A percentile compares a stretch with the other conserved stretches of the same genome.
phyloP scores from a whole-genome alignment of 2,329 filamentous ascomycete species.

The Fusarium poae region DNA sequence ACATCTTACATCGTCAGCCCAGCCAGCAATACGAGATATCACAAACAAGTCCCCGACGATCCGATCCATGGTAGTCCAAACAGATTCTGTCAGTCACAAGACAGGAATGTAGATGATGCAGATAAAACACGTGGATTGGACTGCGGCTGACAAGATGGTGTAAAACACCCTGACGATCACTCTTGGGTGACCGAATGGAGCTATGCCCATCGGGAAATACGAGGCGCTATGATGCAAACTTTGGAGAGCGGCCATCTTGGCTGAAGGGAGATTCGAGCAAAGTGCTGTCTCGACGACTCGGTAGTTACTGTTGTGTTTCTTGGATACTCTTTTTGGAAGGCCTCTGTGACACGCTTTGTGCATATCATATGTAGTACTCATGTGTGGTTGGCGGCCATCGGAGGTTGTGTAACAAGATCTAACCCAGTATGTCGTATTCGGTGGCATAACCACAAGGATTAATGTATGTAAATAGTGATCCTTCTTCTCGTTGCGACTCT shows the following conservation, averaged over 20 bases:
- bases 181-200: slow-evolving; percentile 21
- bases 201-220: slow-evolving; percentile 17
- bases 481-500: not conserved
- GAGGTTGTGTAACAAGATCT: not conserved
- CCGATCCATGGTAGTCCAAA: not conserved
- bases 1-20: slow-evolving; percentile 5
- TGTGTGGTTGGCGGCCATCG: not conserved
- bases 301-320: not conserved
- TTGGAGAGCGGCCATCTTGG: not conserved
- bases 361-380: not conserved
- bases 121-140: slow-evolving; percentile 23
- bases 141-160: slow-evolving; percentile 15
- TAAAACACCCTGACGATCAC: slow-evolving; percentile 14
- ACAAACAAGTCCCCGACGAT: slow-evolving; percentile 4
- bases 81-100: not conserved
- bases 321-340: not conserved
- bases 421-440: not conserved
- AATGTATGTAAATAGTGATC: not conserved
- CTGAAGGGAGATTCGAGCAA: not conserved
- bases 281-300: not conserved
- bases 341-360: not conserved
- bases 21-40: slow-evolving; percentile 9
- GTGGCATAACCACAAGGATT: not conserved
- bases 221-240: slow-evolving; percentile 16
- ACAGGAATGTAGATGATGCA: slow-evolving; percentile 20